Percentiles rank a stretch among this genome's conserved stretches.
Conservation (phyloP, 2,329 filamentous ascomycete genomes). For the Cytospora schulzeri region DNA sequence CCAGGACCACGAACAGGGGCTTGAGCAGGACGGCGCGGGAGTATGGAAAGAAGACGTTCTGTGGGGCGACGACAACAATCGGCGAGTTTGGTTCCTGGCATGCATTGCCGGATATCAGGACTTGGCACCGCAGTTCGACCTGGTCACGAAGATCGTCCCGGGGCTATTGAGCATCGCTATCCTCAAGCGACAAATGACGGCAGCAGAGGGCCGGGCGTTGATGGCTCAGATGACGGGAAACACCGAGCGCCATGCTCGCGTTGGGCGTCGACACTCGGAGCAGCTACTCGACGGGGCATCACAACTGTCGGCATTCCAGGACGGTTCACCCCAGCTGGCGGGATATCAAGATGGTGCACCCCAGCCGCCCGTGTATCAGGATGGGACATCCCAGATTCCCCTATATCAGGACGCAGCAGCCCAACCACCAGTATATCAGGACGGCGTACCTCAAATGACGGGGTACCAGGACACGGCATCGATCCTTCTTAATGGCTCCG, state of each 20-base stretch:
- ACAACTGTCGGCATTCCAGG: background rate
- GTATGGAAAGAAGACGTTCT: background rate
- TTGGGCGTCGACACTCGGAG: background rate
- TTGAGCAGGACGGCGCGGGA: background rate
- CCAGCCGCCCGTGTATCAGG: background rate
- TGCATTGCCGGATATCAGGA: slow-evolving; percentile 34
- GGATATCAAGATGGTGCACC: background rate
- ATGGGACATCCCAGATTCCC: background rate
- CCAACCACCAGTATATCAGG: too few relatives aligned
- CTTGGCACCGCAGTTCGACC: slow-evolving; percentile 32
- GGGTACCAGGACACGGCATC: background rate
- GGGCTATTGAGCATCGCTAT: slow-evolving; percentile 34
- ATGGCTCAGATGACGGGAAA: slow-evolving; percentile 8
- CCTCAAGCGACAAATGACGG: slow-evolving; percentile 23
- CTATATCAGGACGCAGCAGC: background rate
- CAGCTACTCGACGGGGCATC: background rate
- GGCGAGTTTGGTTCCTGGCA: slow-evolving; percentile 34
- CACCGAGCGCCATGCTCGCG: background rate
- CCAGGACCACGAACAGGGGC: background rate
- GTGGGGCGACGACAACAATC: slow-evolving; percentile 26
- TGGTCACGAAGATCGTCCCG: slow-evolving; percentile 32
- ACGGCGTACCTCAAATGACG: background rate
- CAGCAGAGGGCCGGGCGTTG: slow-evolving; percentile 24
- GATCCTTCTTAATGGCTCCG: background rate
- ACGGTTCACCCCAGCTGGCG: background rate